Base-by-base conservation (phyloP, 768 basidiomycete species). In the Suillus hirtellus region DNA sequence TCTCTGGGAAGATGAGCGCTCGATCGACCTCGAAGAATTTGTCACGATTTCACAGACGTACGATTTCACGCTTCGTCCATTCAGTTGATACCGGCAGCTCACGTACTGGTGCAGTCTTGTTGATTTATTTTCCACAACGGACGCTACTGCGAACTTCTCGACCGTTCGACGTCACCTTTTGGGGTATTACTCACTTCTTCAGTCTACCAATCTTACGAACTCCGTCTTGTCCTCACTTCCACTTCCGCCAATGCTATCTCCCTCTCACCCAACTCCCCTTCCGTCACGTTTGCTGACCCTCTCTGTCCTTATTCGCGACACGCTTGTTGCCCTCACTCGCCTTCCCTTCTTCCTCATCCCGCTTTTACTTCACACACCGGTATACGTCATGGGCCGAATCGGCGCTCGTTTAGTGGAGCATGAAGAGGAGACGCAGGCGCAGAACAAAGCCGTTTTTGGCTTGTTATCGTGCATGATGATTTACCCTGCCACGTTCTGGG, bases 381-480 rank as follows among this genome's bases (percentile, higher is more conserved):
- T 91, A 53, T 99, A 99, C 76, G 76, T 88, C 64, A 87, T 96
- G 80, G 89, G 87, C 14, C 82, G 88, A 37, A 70, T 89, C 59
- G 94, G 93, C 52, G 91, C 90, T 21, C 78, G 84, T 53, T 77
- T 96, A 43, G 87, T 84, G 42, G 83, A 90, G 70, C 86, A 94
- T 65, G 95, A 98, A 73, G 90, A 98, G 75, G 96, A 98, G 74
- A 90, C 93, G 12, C 90, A 93, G 75, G 97, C 96, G 50, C 96
- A 99, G 81, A 99, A 94, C 81, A 99, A 99, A 81, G 86, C 97
- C 52, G 88, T 92, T 14, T 89, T 96, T 69, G 95, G 95, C 1
- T 70, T 96, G 42, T 75, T 97, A 60, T 85, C 90, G 44, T 76
- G 90, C 63, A 70, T 93, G 61, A 71, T 87, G 66, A 88, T 91